Base-by-base conservation (phyloP, 2,329 filamentous ascomycete species). In the Neophaeococcomyces mojaviensis region DNA sequence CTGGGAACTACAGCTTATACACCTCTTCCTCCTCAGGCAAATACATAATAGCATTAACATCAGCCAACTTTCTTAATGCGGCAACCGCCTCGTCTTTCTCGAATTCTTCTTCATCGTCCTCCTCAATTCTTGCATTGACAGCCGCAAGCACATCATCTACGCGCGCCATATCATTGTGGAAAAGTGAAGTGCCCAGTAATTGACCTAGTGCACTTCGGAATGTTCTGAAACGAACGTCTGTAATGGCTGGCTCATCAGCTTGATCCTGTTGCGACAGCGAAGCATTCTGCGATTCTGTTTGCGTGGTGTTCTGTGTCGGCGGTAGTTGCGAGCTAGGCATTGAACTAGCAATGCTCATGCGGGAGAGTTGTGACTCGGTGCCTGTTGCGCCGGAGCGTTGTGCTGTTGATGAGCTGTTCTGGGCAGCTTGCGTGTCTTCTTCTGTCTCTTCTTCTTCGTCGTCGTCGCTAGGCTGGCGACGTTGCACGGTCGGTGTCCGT, bases 181-280 rank as follows among this genome's bases (percentile, higher is more conserved):
- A 98, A n/a, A 98, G 66, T 10, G 79, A 74, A 0, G 84, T 84
- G 58, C 84, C 83, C 59, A 95, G 82, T 44, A 98, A 73, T 57
- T 87, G 84, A 19, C 92, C 92, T 2, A 98, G 73, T 2, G 85
- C 79, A 9, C 79, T 78, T 45, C 87, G 81, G 81, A 98, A 98
- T 1, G 79, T 68, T 4, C 77, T 70, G 20, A 95, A 68, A 58
- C 81, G 74, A 9, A 77, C 74, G 80, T 74, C 57, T 88, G 86
- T 7, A 86, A 94, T 9, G 80, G 80, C 2, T 86, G 86, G 44
- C 81, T 72, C 2, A 20, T 63, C 62, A 13, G 67, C 64, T 40
- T 65, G 30, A 28, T 4, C 10, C 28, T 41, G 42, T 32, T 49
- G 47, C 5, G 60, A 24, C 41, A 39, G 33, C 55, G 59, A 59